A percentile compares a stretch with the other conserved stretches of the same genome.
Evolutionary conservation across 768 basidiomycete species (phyloP).

Genomic region (Psilocybe cyanescens): DNA sequence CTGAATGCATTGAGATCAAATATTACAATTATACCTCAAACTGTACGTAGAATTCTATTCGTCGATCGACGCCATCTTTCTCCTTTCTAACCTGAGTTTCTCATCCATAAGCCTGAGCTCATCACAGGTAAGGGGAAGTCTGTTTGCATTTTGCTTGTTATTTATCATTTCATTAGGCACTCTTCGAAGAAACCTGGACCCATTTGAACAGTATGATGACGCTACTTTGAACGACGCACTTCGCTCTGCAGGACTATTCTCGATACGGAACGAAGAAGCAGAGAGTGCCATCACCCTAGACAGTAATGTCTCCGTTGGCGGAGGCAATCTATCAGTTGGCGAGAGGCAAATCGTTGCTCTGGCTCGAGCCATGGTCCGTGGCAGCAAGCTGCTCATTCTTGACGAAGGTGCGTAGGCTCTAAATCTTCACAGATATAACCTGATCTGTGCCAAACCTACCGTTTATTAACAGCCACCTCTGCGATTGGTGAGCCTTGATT

Average conservation of each 20-base stretch:
- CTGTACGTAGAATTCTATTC: conserved; percentile 29
- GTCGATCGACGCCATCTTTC: too few relatives aligned
- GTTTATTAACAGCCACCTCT: conserved; percentile 37
- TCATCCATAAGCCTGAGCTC: conserved; percentile 15
- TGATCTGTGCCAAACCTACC: not conserved
- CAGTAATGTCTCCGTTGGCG: conserved; percentile 50
- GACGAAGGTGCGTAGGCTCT: conserved; percentile 53
- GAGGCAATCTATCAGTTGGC: conserved; percentile 74
- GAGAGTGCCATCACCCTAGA: conserved; percentile 52
- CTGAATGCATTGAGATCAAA: conserved; percentile 58
- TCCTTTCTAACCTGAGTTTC: not conserved
- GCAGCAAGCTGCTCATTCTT: conserved; percentile 62
- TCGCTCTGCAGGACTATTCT: conserved; percentile 42
- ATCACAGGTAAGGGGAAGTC: conserved; percentile 14
- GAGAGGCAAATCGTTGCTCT: conserved; percentile 74
- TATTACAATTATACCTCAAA: conserved; percentile 65
- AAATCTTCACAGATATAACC: conserved; percentile 25
- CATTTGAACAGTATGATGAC: conserved; percentile 62
- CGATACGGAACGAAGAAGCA: conserved; percentile 43
- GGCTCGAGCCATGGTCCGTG: conserved; percentile 62
- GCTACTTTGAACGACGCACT: conserved; percentile 39
- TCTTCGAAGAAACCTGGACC: conserved; percentile 66
- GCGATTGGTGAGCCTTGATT: conserved; percentile 48
- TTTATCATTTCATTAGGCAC: conserved; percentile 38
- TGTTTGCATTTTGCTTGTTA: too few relatives aligned